These are phyloP conservation scores for Mollisiaceae sp. DNA, from an alignment of 2,329 filamentous ascomycete species.

Conservation along the genomic window DNA sequence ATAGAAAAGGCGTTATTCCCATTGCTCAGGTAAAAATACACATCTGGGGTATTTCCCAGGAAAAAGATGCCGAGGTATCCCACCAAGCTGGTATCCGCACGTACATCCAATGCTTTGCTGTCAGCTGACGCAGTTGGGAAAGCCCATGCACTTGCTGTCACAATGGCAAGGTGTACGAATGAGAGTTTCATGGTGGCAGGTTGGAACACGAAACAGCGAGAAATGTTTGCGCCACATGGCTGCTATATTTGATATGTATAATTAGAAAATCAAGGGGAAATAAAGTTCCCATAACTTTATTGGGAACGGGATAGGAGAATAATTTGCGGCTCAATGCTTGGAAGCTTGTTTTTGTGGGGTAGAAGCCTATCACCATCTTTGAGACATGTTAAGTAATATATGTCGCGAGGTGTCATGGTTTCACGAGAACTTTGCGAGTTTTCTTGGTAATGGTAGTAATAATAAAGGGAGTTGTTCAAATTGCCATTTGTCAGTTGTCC, in stretches of 20 bases:
- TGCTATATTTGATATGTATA: not conserved
- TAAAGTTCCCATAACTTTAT: not conserved
- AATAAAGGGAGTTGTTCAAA: not conserved
- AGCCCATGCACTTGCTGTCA: not conserved
- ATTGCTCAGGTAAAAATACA: conserved; percentile 60
- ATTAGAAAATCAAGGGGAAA: not conserved
- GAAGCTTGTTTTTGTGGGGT: conserved; percentile 9
- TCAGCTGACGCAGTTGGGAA: not conserved
- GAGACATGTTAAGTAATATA: not conserved
- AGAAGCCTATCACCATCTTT: not conserved
- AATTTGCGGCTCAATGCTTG: conserved; percentile 5
- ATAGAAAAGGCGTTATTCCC: conserved; percentile 56
- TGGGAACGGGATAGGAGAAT: conserved; percentile 2
- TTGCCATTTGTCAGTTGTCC: not conserved
- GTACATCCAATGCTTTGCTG: conserved; percentile 11
- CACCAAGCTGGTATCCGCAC: conserved; percentile 46
- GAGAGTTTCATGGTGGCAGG: conserved; percentile 2
- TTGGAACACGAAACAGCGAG: not conserved
- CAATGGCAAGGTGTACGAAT: not conserved
- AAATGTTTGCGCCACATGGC: not conserved
- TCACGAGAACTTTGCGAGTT: not conserved
- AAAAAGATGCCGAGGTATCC: conserved; percentile 61
- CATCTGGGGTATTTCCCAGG: conserved; percentile 56
- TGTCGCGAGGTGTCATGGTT: not conserved
- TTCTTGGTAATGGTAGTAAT: not conserved